A percentile compares a stretch with the other conserved stretches of the same genome.
These are phyloP conservation scores for Fagopyrum homotropicum DNA, from an alignment of 148 eudicot species.

Conservation along the genomic window DNA sequence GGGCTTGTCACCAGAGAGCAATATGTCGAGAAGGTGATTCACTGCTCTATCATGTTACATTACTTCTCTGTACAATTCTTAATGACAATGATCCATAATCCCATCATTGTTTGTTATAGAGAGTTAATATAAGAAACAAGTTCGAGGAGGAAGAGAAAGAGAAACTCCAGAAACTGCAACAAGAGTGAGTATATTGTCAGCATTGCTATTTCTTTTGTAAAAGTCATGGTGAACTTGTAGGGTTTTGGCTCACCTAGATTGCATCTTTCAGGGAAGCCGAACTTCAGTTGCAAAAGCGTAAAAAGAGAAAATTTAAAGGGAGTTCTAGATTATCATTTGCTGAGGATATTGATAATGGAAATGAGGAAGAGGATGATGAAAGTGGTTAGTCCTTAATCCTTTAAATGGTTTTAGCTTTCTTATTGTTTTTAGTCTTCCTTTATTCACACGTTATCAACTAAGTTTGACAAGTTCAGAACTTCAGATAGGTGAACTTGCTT, in stretches of 20 bases:
- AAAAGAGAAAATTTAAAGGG: constrained; percentile 71
- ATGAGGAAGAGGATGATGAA: constrained; percentile 65
- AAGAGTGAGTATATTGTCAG: constrained; percentile 57
- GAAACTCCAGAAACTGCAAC: constrained; percentile 76
- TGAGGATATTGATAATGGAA: constrained; percentile 63
- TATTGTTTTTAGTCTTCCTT: not conserved
- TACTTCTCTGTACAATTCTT: not conserved
- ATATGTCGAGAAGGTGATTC: constrained; percentile 85
- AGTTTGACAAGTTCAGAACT: not conserved
- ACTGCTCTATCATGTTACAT: not conserved
- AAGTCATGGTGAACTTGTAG: not conserved
- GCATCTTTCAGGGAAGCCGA: constrained; percentile 55
- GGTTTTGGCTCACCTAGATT: not conserved
- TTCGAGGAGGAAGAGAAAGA: constrained; percentile 99
- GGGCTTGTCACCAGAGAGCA: constrained; percentile 92
- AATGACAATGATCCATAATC: not conserved
- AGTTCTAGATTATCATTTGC: constrained; percentile 70
- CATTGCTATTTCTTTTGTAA: not conserved
- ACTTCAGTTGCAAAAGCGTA: constrained; percentile 77
- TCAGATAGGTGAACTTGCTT: not conserved
- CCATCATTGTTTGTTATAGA: constrained; percentile 28
- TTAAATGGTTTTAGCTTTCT: constrained; percentile 6
- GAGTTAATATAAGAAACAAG: constrained; percentile 80
- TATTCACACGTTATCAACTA: not conserved
- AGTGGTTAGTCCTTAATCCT: constrained; percentile 29